A percentile compares a stretch with the other conserved stretches of the same genome.
phyloP scores from a whole-genome alignment of 805 yeast genomes.

The Candida maltosa region DNA sequence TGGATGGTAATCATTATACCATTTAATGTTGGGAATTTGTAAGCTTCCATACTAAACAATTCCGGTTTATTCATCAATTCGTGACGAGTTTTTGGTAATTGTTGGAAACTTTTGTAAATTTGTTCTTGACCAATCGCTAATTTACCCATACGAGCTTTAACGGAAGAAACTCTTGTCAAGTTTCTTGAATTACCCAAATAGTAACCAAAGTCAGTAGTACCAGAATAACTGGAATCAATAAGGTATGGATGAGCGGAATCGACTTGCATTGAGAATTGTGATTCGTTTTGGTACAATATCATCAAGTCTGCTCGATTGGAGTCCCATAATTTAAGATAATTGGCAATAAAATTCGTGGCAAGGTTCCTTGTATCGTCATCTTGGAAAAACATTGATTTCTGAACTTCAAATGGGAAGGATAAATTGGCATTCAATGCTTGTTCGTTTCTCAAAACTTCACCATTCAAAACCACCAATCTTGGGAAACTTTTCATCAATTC shows the following conservation, averaged over 20 bases:
- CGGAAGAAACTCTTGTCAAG: constrained; percentile 56
- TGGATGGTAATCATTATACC: constrained; percentile 80
- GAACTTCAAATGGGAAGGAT: constrained; percentile 51
- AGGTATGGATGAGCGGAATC: constrained; percentile 66
- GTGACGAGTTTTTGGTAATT: constrained; percentile 79
- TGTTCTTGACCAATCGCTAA: constrained; percentile 67
- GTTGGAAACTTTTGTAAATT: constrained; percentile 57
- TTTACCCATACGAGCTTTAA: constrained; percentile 53
- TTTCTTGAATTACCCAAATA: constrained; percentile 78
- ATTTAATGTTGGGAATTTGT: constrained; percentile 64
- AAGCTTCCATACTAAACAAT: constrained; percentile 72
- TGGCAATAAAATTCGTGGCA: constrained; percentile 74
- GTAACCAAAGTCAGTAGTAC: constrained; percentile 48
- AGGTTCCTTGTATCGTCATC: constrained; percentile 64
- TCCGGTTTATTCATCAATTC: constrained; percentile 59
- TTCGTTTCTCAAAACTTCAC: constrained; percentile 74
- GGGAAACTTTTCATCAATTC: constrained; percentile 78
- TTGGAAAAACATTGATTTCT: constrained; percentile 77
- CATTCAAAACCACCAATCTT: constrained; percentile 74
- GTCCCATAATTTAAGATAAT: constrained; percentile 82
- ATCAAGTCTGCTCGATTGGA: constrained; percentile 64
- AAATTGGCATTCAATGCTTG: constrained; percentile 48
- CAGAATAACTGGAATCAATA: constrained; percentile 10
- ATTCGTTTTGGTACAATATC: constrained; percentile 73
- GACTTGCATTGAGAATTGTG: constrained; percentile 79